phyloP scores from a whole-genome alignment of 352 stramenopile species.

The Phytopythium chamaehyphon region DNA sequence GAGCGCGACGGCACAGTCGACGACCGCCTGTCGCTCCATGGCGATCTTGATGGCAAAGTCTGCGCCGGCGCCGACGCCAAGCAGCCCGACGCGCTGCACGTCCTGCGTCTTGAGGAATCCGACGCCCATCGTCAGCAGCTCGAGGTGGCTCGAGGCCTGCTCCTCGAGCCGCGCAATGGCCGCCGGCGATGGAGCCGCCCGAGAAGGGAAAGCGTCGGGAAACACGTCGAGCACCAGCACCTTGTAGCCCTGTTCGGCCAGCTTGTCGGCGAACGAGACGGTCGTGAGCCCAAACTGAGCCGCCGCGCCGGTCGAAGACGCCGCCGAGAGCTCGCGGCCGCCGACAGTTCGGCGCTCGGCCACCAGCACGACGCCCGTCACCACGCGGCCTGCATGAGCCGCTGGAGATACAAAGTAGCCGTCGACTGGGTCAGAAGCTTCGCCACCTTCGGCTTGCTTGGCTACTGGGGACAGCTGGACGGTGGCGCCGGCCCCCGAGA shows the following conservation, averaged over 20 bases:
- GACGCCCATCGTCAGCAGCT: conserved; percentile 38
- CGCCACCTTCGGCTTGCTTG: background rate
- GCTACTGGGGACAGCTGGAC: conserved; percentile 29
- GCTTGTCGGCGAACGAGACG: conserved; percentile 80
- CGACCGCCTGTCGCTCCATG: conserved; percentile 25
- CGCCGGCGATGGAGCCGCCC: conserved; percentile 9
- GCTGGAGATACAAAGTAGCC: conserved; percentile 73
- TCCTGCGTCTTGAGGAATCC: conserved; percentile 68
- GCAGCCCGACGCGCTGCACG: conserved; percentile 67
- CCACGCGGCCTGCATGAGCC: conserved; percentile 76
- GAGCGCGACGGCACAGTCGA: conserved; percentile 72
- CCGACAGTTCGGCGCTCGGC: conserved; percentile 25
- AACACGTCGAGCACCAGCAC: conserved; percentile 68
- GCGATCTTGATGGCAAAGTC: conserved; percentile 68
- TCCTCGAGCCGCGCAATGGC: conserved; percentile 10
- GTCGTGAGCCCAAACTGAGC: conserved; percentile 50
- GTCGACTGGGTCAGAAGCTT: conserved; percentile 13
- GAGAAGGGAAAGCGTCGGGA: background rate
- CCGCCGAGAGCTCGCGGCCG: conserved; percentile 24
- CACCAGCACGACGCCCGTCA: conserved; percentile 78
- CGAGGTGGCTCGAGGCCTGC: conserved; percentile 17
- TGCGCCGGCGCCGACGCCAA: conserved; percentile 58
- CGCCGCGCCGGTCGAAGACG: conserved; percentile 1
- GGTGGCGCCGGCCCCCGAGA: conserved; percentile 40
- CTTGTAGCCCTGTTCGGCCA: conserved; percentile 87